These are phyloP conservation scores for Apiotrichum siamense DNA, from an alignment of 1,284 basidiomycete genomes.

Conservation along the genomic window DNA sequence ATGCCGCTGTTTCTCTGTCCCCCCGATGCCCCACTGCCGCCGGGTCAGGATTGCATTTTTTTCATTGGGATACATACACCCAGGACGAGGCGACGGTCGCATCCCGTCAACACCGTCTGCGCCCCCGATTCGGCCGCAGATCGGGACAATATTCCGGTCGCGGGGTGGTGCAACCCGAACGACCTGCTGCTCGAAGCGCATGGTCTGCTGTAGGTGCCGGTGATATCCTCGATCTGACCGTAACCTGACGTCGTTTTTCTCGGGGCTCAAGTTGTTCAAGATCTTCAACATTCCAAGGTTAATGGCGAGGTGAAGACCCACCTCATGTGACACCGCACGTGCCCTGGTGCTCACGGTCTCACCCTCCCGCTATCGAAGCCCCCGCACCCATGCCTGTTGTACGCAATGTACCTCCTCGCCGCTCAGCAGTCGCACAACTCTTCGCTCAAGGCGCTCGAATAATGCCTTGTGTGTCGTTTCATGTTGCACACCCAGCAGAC, in stretches of 20 bases:
- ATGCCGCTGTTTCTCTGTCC: background rate
- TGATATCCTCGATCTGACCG: background rate
- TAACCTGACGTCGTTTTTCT: constrained; percentile 37
- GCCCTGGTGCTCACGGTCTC: constrained; percentile 12
- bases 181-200: constrained; percentile 37
- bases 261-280: constrained; percentile 25
- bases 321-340: background rate
- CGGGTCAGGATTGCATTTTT: too few species aligned
- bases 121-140: background rate
- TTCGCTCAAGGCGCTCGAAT: constrained; percentile 29
- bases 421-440: constrained; percentile 27
- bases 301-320: constrained; percentile 26
- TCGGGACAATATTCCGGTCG: constrained; percentile 14
- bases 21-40: background rate
- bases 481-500: background rate
- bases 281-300: constrained; percentile 38
- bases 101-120: background rate
- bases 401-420: constrained; percentile 39
- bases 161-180: constrained; percentile 39
- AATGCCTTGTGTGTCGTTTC: constrained; percentile 33
- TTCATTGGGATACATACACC: too few species aligned
- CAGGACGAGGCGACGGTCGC: too few species aligned
- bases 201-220: constrained; percentile 33
- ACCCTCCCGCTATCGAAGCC: constrained; percentile 28
- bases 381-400: constrained; percentile 37